Evolutionary conservation across 139 green algal species (phyloP).

Genomic region (Chlamydomonas sp.): DNA sequence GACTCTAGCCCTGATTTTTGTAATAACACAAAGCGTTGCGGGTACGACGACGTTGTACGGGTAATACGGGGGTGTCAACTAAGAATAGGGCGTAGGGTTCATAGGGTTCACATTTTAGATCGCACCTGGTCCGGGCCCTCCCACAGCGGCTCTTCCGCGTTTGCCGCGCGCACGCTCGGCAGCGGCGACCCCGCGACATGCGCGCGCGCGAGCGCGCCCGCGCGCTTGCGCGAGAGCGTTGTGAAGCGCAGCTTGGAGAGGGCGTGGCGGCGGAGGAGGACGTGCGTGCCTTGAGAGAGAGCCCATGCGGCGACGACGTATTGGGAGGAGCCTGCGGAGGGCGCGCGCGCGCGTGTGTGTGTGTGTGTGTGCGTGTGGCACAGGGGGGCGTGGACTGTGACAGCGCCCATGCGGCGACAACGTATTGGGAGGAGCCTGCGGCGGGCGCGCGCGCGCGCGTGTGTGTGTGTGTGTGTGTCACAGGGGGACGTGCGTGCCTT

Average conservation of each 20-base stretch:
- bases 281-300: constrained; percentile 48
- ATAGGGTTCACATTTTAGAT: no score
- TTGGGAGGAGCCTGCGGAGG: constrained; percentile 17
- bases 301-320: constrained; percentile 52
- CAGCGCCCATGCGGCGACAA: background rate
- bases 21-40: no score
- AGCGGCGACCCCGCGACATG: constrained; percentile 27
- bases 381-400: background rate
- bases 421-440: background rate
- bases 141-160: constrained; percentile 34
- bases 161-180: constrained; percentile 22
- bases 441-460: no score
- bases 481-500: no score
- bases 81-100: no score
- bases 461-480: no score
- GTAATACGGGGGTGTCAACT: no score
- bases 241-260: constrained; percentile 52
- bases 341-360: background rate
- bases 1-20: no score
- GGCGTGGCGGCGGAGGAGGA: constrained; percentile 47
- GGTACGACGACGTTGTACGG: background rate
- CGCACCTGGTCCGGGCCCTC: background rate
- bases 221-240: constrained; percentile 58
- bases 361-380: background rate
- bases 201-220: constrained; percentile 23